phyloP scores from a whole-genome alignment of 1,284 basidiomycete genomes.

The Leccinum colubrinum region DNA sequence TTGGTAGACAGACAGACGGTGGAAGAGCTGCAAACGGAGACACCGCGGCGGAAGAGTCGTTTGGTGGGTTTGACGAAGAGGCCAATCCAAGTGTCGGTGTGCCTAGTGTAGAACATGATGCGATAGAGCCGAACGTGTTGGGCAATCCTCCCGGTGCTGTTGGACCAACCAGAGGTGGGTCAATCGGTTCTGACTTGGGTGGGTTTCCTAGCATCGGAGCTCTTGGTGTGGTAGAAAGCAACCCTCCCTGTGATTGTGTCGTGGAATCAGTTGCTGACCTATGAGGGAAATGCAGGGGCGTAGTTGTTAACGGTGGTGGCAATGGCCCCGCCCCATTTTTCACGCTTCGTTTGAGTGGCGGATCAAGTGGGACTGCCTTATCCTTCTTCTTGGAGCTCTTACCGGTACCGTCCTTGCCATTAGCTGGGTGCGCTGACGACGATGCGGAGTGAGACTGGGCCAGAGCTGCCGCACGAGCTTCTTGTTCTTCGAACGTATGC shows the following conservation, averaged over 20 bases:
- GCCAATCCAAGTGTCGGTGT: constrained; percentile 2
- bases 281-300: constrained; percentile 44
- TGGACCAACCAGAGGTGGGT: constrained; percentile 2
- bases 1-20: constrained; percentile 48
- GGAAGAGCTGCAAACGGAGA: constrained; percentile 26
- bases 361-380: constrained; percentile 48
- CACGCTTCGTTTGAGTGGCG: constrained; percentile 62
- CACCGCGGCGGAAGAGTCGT: constrained; percentile 9
- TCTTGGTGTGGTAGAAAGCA: constrained; percentile 9
- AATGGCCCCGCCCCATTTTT: constrained; percentile 56
- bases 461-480: constrained; percentile 47
- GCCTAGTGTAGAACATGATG: constrained; percentile 1
- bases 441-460: constrained; percentile 18
- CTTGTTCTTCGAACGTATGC: constrained; percentile 66
- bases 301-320: constrained; percentile 64
- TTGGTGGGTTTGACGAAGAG: constrained; percentile 4
- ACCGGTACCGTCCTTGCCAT: constrained; percentile 31
- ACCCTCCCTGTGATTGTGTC: constrained; percentile 3
- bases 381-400: constrained; percentile 50
- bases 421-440: constrained; percentile 6
- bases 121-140: not conserved
- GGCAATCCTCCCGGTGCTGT: not conserved
- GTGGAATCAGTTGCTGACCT: constrained; percentile 13
- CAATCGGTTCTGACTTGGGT: constrained; percentile 7
- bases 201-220: not conserved